phyloP scores from a whole-genome alignment of 495 filamentous ascomycete genomes.

The Chaetomium fimeti region DNA sequence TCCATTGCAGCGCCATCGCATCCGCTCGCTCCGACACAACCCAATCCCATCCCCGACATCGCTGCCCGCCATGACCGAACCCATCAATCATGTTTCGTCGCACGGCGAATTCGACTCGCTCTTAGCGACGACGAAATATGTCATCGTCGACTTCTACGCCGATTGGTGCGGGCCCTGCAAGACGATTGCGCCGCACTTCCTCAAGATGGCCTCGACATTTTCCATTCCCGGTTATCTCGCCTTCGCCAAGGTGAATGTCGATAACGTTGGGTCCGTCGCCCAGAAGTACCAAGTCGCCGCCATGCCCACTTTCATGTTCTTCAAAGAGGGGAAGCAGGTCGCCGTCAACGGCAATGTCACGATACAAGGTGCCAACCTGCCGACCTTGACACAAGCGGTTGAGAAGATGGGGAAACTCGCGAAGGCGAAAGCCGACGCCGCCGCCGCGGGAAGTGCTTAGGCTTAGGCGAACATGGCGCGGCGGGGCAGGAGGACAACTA shows the following conservation, averaged over 20 bases:
- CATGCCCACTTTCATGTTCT: constrained; percentile 87
- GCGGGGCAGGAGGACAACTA: neutral
- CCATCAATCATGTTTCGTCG: constrained; percentile 39
- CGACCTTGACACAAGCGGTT: constrained; percentile 25
- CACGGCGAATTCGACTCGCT: constrained; percentile 42
- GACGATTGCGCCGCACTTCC: constrained; percentile 60
- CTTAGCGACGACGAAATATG: constrained; percentile 43
- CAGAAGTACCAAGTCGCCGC: constrained; percentile 52
- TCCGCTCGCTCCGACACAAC: neutral
- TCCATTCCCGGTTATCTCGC: constrained; percentile 49
- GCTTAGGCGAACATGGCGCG: neutral
- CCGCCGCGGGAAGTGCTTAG: constrained; percentile 20
- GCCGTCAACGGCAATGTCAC: constrained; percentile 59
- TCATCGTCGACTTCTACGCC: constrained; percentile 57
- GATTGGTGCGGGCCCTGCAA: constrained; percentile 72
- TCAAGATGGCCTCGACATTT: constrained; percentile 49
- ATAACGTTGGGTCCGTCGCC: constrained; percentile 51
- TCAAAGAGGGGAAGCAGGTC: constrained; percentile 70
- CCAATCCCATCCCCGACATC: neutral
- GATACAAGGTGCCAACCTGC: constrained; percentile 33
- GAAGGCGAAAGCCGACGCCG: constrained; percentile 33
- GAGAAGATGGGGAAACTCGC: constrained; percentile 36
- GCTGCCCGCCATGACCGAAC: constrained; percentile 27
- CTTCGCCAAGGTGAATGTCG: constrained; percentile 63
- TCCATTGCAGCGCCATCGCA: too few species aligned